phyloP scores from a whole-genome alignment of 352 stramenopile genomes.

The Phytopythium helicoides region DNA sequence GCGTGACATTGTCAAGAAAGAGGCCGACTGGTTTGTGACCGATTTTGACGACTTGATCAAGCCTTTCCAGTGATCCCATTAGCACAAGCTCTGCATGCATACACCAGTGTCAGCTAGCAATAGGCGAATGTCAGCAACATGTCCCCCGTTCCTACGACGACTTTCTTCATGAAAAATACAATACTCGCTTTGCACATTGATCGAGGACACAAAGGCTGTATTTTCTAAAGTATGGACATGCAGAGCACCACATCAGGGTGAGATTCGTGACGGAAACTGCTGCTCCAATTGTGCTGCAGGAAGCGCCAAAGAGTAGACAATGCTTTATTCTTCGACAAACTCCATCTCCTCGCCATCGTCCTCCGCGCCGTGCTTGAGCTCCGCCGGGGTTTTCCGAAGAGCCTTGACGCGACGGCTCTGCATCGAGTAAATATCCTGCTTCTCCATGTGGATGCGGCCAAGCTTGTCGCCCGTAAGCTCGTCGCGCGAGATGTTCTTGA shows the following conservation, averaged over 20 bases:
- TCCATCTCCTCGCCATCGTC: conserved; percentile 32
- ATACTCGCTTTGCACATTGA: background rate
- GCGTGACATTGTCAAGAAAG: conserved; percentile 90
- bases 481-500: conserved; percentile 97
- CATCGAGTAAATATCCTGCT: conserved; percentile 97
- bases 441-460: conserved; percentile 97
- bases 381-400: conserved; percentile 80
- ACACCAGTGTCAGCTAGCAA: background rate
- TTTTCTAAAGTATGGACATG: conserved; percentile 9
- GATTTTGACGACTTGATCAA: conserved; percentile 92
- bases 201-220: conserved; percentile 1
- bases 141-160: background rate
- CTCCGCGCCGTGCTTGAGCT: conserved; percentile 65
- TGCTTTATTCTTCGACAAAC: conserved; percentile 45
- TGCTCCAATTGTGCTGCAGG: background rate
- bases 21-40: conserved; percentile 97
- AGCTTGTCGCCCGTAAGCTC: conserved; percentile 98
- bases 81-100: conserved; percentile 9
- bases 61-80: conserved; percentile 27
- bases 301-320: background rate
- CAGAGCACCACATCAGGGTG: background rate
- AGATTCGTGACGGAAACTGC: background rate
- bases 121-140: background rate
- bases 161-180: background rate
- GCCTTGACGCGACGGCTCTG: conserved; percentile 95